phyloP scores from a whole-genome alignment of 2,329 filamentous ascomycete species.

The Capronia americana region DNA sequence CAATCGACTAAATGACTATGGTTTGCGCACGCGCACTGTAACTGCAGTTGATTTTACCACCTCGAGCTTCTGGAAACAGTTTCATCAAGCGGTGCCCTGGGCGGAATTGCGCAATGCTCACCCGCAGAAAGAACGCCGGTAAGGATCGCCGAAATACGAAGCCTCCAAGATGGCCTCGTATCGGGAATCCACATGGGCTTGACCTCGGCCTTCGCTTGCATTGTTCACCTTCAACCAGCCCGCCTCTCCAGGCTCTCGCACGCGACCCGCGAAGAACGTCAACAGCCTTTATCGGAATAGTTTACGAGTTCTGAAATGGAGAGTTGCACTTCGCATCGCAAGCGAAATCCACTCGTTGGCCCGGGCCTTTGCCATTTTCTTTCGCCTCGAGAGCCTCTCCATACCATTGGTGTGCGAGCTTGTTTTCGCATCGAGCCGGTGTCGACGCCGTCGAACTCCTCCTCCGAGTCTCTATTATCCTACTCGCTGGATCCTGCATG shows the following conservation, averaged over 20 bases:
- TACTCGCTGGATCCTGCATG: neutral
- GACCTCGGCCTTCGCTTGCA: slow-evolving; percentile 15
- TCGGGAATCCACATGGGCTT: neutral
- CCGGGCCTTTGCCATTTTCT: neutral
- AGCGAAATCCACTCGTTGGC: slow-evolving; percentile 15
- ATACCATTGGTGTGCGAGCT: slow-evolving; percentile 5
- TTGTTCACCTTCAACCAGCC: neutral
- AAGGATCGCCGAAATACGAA: slow-evolving; percentile 7
- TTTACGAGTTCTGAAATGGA: slow-evolving; percentile 16
- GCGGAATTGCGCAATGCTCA: slow-evolving; percentile 12
- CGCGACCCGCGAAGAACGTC: neutral
- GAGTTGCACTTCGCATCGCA: slow-evolving; percentile 9
- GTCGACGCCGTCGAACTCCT: slow-evolving; percentile 3
- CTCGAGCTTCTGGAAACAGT: neutral
- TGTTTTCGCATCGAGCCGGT: slow-evolving; percentile 5
- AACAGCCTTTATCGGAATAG: slow-evolving; percentile 13
- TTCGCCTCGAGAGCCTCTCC: neutral
- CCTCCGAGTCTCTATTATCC: neutral
- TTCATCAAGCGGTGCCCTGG: neutral
- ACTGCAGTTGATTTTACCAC: slow-evolving; percentile 2
- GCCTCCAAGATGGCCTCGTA: neutral
- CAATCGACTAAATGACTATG: neutral
- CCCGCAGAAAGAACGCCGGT: neutral
- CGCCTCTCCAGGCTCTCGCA: neutral
- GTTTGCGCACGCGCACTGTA: neutral